phyloP scores from a whole-genome alignment of 176 grass and related monocot genomes.

The Zizania latifolia region DNA sequence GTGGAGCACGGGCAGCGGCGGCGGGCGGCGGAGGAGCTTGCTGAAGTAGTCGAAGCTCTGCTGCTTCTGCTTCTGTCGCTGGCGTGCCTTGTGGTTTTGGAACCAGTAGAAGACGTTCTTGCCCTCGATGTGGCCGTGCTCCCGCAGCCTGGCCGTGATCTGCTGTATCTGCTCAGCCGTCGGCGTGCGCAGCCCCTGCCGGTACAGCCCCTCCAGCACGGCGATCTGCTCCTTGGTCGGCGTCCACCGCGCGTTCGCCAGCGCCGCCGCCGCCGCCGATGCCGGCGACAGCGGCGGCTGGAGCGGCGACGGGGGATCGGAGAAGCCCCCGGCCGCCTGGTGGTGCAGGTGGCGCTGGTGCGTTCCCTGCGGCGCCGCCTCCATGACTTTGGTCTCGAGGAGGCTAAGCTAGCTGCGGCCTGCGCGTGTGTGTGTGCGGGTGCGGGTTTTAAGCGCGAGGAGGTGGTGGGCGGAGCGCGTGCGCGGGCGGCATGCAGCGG shows the following conservation, averaged over 20 bases:
- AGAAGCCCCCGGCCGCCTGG: neutral
- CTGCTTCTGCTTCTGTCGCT: constrained; percentile 74
- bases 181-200: constrained; percentile 57
- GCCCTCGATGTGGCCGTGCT: constrained; percentile 74
- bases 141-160: constrained; percentile 54
- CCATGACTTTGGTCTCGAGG: no score
- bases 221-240: constrained; percentile 80
- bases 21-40: constrained; percentile 45
- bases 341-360: neutral
- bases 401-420: neutral
- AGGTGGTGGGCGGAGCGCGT: neutral
- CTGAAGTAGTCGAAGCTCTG: constrained; percentile 70
- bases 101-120: constrained; percentile 99
- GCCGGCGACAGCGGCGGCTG: constrained; percentile 22
- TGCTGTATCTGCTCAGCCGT: constrained; percentile 76
- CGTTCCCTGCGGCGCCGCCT: constrained; percentile 1
- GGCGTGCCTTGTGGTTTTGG: constrained; percentile 87
- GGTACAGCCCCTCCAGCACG: constrained; percentile 69
- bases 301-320: neutral
- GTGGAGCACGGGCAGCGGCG: constrained; percentile 24
- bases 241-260: constrained; percentile 51
- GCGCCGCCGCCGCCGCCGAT: neutral
- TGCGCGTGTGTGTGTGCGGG: constrained; percentile 8
- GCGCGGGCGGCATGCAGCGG: neutral
- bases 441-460: constrained; percentile 33